These are phyloP conservation scores for Aspergillus transmontanensis DNA, from an alignment of 2,329 filamentous ascomycete genomes.

Conservation along the genomic window DNA sequence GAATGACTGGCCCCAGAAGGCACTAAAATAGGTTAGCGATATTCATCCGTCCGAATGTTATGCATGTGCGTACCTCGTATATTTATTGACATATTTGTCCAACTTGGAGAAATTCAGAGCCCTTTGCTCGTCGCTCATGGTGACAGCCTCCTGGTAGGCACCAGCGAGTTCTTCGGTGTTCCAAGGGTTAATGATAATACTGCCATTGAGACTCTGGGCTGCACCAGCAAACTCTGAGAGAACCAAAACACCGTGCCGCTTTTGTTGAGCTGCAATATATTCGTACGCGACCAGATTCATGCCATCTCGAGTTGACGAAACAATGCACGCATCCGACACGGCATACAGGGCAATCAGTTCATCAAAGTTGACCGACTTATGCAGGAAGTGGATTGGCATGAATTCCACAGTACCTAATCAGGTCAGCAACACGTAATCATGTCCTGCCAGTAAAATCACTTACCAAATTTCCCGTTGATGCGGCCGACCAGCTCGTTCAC, in stretches of 20 bases:
- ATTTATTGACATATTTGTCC: constrained; percentile 94
- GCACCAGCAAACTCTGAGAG: constrained; percentile 96
- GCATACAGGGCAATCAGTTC: constrained; percentile 93
- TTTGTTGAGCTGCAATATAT: constrained; percentile 91
- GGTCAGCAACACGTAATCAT: constrained; percentile 15
- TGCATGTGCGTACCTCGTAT: constrained; percentile 67
- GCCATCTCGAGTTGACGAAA: constrained; percentile 93
- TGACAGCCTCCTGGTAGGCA: constrained; percentile 93
- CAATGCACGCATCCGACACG: constrained; percentile 87
- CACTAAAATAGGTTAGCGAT: constrained; percentile 51
- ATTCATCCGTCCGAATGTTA: neutral
- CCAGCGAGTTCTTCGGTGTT: constrained; percentile 95
- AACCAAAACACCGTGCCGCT: constrained; percentile 90
- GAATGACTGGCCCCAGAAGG: constrained; percentile 95
- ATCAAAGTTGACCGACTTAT: constrained; percentile 93
- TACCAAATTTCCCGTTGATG: constrained; percentile 76
- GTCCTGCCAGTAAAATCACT: neutral
- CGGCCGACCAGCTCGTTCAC: constrained; percentile 96
- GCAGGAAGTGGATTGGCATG: constrained; percentile 98
- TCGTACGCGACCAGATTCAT: constrained; percentile 99
- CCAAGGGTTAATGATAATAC: constrained; percentile 96
- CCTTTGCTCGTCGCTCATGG: constrained; percentile 88
- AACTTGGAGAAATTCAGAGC: constrained; percentile 87
- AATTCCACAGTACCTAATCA: constrained; percentile 81
- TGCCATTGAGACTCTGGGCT: constrained; percentile 90